Conservation (phyloP, 345 rosid species). For the Barbarea vulgaris region DNA sequence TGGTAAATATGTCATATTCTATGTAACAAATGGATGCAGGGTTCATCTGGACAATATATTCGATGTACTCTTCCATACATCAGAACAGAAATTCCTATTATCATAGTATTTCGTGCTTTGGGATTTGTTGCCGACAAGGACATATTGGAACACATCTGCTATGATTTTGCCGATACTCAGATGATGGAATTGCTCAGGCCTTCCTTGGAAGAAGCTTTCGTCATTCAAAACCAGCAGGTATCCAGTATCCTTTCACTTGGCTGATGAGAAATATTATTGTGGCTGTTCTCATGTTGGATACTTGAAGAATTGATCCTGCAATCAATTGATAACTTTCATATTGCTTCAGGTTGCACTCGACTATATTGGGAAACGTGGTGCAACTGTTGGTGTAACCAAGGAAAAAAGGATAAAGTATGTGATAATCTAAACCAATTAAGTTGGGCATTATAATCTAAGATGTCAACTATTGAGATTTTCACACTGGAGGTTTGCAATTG, state of each 20-base stretch:
- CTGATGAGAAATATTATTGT: not conserved
- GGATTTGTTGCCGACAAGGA: constrained; percentile 99
- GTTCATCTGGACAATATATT: constrained; percentile 94
- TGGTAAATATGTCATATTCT: not conserved
- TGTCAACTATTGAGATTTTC: constrained; percentile 32
- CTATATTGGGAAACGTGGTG: constrained; percentile 96
- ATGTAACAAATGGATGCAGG: constrained; percentile 51
- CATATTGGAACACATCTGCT: constrained; percentile 91
- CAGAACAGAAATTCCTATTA: constrained; percentile 95
- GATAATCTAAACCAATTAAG: constrained; percentile 29
- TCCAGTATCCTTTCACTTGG: constrained; percentile 6
- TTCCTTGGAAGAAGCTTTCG: constrained; percentile 97
- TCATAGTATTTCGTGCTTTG: constrained; percentile 93
- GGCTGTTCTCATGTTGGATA: constrained; percentile 5
- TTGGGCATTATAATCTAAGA: constrained; percentile 21
- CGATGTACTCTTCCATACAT: constrained; percentile 97
- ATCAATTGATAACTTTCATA: constrained; percentile 9
- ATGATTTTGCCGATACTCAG: constrained; percentile 83
- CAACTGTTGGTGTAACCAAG: constrained; percentile 91
- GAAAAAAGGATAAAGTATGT: constrained; percentile 95
- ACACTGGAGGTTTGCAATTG: constrained; percentile 35
- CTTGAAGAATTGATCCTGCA: constrained; percentile 17
- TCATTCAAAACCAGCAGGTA: constrained; percentile 97
- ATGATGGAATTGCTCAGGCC: constrained; percentile 99
- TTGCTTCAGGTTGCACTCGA: constrained; percentile 88